Evolutionary conservation across 108 stramenopile genomes (phyloP).

Genomic region (Cylindrotheca fusiformis): DNA sequence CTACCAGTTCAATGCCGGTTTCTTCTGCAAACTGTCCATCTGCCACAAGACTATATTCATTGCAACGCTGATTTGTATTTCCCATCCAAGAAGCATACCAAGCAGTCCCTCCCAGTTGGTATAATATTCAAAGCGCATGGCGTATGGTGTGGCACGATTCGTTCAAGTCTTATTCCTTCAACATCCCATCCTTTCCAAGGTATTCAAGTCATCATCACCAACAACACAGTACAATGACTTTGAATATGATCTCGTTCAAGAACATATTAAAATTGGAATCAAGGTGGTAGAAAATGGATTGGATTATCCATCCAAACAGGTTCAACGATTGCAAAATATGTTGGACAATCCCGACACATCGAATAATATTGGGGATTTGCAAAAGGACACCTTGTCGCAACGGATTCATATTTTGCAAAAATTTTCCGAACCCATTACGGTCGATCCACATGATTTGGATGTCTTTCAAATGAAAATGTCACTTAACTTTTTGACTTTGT

Average conservation of each 20-base stretch:
- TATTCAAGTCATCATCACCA: not conserved
- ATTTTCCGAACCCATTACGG: slow-evolving; percentile 3
- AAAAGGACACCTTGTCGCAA: slow-evolving; percentile 6
- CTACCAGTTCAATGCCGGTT: too few species aligned
- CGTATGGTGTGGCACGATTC: slow-evolving; percentile 4
- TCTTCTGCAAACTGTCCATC: too few species aligned
- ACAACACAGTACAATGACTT: too few species aligned
- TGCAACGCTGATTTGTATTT: too few species aligned
- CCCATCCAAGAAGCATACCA: too few species aligned
- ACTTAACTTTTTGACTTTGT: not conserved
- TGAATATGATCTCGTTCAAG: slow-evolving; percentile 1
- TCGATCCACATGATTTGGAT: not conserved
- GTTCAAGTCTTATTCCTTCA: not conserved
- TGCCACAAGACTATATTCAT: too few species aligned
- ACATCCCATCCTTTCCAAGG: too few species aligned
- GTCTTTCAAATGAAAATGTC: slow-evolving; percentile 1
- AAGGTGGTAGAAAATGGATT: slow-evolving; percentile 7
- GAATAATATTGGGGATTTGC: not conserved
- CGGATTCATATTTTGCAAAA: slow-evolving; percentile 4
- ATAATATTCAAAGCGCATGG: too few species aligned
- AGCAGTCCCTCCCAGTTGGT: too few species aligned
- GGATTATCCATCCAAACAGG: slow-evolving; percentile 1
- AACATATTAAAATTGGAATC: not conserved
- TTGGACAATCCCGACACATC: slow-evolving; percentile 1
- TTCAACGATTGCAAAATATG: slow-evolving; percentile 18